phyloP scores from a whole-genome alignment of 2,329 filamentous ascomycete genomes.

The Aspergillus eucalypticola region DNA sequence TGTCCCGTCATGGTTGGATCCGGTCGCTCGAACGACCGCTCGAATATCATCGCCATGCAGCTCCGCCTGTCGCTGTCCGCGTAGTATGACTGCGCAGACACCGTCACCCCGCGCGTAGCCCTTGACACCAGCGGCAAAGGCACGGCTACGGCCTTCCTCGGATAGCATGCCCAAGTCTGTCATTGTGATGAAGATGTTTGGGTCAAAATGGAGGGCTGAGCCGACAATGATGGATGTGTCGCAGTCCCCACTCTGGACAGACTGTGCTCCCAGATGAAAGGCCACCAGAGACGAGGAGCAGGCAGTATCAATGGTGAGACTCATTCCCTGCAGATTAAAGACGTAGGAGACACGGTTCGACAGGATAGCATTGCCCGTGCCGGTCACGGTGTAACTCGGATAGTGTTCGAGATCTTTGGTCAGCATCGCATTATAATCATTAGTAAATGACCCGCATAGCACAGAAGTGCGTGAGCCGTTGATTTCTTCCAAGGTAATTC shows the following conservation, averaged over 20 bases:
- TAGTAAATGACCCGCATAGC: constrained; percentile 16
- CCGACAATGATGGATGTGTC: constrained; percentile 33
- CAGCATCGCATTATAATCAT: constrained; percentile 25
- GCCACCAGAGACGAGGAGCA: constrained; percentile 40
- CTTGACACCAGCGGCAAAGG: constrained; percentile 27
- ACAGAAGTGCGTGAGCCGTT: constrained; percentile 27
- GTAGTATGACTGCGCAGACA: constrained; percentile 31
- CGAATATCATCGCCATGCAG: constrained; percentile 30
- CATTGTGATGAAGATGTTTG: constrained; percentile 28
- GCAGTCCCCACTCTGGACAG: background rate
- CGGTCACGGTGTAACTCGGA: constrained; percentile 19
- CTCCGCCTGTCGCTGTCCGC: constrained; percentile 27
- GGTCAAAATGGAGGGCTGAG: constrained; percentile 33
- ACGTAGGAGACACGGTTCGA: constrained; percentile 37
- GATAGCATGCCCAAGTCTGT: constrained; percentile 37
- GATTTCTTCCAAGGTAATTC: constrained; percentile 19
- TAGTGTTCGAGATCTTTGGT: constrained; percentile 17
- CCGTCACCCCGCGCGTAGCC: constrained; percentile 36
- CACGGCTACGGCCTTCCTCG: constrained; percentile 25
- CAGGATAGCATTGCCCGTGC: constrained; percentile 31
- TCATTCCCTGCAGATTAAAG: constrained; percentile 39
- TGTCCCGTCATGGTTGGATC: constrained; percentile 25
- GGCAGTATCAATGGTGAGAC: constrained; percentile 44
- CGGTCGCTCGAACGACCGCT: constrained; percentile 28
- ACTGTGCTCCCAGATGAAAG: constrained; percentile 21